Evolutionary conservation across 1,284 basidiomycete species (phyloP).

Genomic region (Pyrrhoderma noxium): DNA sequence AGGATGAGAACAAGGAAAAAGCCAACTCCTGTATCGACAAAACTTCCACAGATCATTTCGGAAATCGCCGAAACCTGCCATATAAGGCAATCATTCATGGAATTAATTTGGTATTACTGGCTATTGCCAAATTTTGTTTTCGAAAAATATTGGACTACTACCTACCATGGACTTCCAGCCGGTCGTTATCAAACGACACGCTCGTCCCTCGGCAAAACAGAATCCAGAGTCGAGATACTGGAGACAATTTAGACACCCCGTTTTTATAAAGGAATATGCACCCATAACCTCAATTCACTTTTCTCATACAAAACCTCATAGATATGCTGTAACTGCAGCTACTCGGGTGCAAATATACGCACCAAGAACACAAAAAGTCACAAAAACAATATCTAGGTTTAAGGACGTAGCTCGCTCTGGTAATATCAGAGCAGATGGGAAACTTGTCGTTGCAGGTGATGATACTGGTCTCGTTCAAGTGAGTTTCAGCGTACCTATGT

Average conservation of each 20-base stretch:
- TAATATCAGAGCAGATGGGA: slow-evolving; percentile 86
- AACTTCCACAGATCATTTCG: slow-evolving; percentile 25
- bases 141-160: slow-evolving; percentile 8
- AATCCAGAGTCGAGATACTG: slow-evolving; percentile 71
- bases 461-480: slow-evolving; percentile 92
- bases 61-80: slow-evolving; percentile 13
- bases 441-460: slow-evolving; percentile 91
- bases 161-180: slow-evolving; percentile 68
- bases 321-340: slow-evolving; percentile 93
- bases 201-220: slow-evolving; percentile 53
- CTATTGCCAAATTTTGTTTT: neutral
- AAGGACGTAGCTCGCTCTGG: slow-evolving; percentile 92
- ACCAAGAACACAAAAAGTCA: slow-evolving; percentile 89
- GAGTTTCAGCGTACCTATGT: slow-evolving; percentile 18
- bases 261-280: slow-evolving; percentile 92
- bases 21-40: neutral
- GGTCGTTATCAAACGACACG: slow-evolving; percentile 55
- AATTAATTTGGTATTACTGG: slow-evolving; percentile 9
- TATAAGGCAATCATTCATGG: neutral
- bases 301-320: slow-evolving; percentile 76
- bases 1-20: slow-evolving; percentile 2
- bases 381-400: slow-evolving; percentile 94
- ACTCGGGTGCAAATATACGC: slow-evolving; percentile 95
- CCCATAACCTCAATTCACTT: slow-evolving; percentile 92
- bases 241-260: slow-evolving; percentile 77